A percentile compares a stretch with the other conserved stretches of the same genome.
phyloP scores from a whole-genome alignment of 345 rosid genomes.

The Toxicodendron radicans region DNA sequence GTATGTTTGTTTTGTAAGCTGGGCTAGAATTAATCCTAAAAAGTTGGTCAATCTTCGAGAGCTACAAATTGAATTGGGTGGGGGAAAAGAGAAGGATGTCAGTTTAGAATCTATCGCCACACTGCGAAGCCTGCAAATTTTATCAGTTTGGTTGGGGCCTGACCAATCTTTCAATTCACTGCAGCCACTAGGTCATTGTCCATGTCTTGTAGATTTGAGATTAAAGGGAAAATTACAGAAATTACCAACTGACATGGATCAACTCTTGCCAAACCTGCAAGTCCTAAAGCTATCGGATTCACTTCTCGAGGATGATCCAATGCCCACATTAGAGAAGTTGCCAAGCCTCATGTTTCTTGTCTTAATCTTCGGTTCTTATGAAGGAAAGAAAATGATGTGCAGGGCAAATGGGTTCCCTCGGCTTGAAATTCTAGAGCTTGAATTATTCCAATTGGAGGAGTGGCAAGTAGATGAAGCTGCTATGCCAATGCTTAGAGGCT shows the following conservation, averaged over 20 bases:
- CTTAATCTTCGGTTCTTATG: background rate
- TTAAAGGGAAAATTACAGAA: background rate
- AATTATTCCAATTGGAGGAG: background rate
- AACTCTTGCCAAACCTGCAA: background rate
- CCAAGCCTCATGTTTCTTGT: background rate
- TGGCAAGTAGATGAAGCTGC: background rate
- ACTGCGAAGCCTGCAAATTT: background rate
- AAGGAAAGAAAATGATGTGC: background rate
- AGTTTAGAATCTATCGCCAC: background rate
- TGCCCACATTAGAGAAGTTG: constrained; percentile 3
- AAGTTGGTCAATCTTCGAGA: constrained; percentile 7
- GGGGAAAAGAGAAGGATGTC: background rate
- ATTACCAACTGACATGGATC: background rate
- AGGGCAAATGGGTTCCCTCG: background rate
- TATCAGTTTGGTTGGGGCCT: background rate
- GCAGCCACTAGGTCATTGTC: background rate
- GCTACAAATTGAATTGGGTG: background rate
- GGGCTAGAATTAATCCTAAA: background rate
- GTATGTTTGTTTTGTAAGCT: background rate
- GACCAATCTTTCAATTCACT: background rate
- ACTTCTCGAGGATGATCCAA: background rate
- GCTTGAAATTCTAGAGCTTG: constrained; percentile 1
- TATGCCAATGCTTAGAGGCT: background rate
- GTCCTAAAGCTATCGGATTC: background rate
- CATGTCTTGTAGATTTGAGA: background rate